Evolutionary conservation across 2,329 filamentous ascomycete species (phyloP), one percentile per base, ranked within the genome.

Genomic region (Monilinia fructicola): DNA sequence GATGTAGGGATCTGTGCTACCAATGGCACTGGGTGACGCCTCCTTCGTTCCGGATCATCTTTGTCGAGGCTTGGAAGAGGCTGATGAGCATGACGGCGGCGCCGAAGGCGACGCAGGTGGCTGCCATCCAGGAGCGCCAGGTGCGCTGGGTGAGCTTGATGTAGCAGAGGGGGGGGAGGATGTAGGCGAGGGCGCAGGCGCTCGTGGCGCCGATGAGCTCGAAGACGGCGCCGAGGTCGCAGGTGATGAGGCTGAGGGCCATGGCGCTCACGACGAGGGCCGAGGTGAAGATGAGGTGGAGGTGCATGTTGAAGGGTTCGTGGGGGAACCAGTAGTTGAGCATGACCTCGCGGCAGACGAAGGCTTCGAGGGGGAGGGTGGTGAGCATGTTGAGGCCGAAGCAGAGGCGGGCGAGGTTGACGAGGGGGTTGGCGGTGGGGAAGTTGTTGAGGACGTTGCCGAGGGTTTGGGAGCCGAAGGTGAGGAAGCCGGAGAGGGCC

Each of bases 371-470:
- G 0, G 95, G 95, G 46, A 99, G 83, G 1, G 95, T 98, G 18
- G 95, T 97, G 74, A 99, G 87, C 95, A 99, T 99, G 83, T 99
- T 99, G 71, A 99, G 85, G 2, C 95, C 95, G 76, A 99, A 98
- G 79, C 92, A 97, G 61, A 99, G 84, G 64, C 95, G 90, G 28
- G 95, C 95, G 67, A 99, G 84, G 78, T 97, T 98, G 76, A 98
- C 93, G 87, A 98, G 90, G 73, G 89, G 84, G 78, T 97, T 98
- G 79, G 96, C 88, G 26, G 88, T 83, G 1, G 93, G 91, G 76
- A 99, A 98, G 80, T 99, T 99, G 83, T 99, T 99, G 74, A 99
- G 87, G 63, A 99, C 92, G 77, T 99, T 99, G 76, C 95, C 95
- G 72, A 93, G 83, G 4, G 95, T 99, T 74, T 89, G 87, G 79